Percentiles rank a stretch among this genome's conserved stretches.
These are phyloP conservation scores for Tephrocybe rancida DNA, from an alignment of 768 basidiomycete species.

Conservation along the genomic window DNA sequence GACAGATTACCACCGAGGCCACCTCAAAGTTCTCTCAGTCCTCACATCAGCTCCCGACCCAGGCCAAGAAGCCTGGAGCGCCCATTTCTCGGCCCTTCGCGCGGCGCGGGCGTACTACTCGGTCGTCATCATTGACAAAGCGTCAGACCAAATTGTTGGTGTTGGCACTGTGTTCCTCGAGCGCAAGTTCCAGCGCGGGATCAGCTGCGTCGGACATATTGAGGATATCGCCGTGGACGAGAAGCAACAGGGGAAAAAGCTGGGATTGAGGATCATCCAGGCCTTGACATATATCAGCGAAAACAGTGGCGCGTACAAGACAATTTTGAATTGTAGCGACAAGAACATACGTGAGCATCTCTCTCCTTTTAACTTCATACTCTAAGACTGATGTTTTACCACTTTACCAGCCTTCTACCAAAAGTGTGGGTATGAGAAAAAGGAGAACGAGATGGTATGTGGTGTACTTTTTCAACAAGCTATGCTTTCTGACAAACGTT, in stretches of 20 bases:
- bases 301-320: slow-evolving; percentile 87
- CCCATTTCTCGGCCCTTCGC: slow-evolving; percentile 67
- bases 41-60: slow-evolving; percentile 73
- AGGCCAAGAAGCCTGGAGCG: slow-evolving; percentile 65
- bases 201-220: slow-evolving; percentile 92
- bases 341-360: slow-evolving; percentile 82
- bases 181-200: slow-evolving; percentile 87
- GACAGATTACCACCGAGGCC: slow-evolving; percentile 80
- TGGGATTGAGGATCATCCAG: slow-evolving; percentile 86
- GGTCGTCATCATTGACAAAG: slow-evolving; percentile 79
- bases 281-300: slow-evolving; percentile 86
- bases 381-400: neutral
- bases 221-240: slow-evolving; percentile 97
- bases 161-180: slow-evolving; percentile 88
- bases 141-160: slow-evolving; percentile 78
- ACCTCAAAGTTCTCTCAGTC: slow-evolving; percentile 82
- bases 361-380: slow-evolving; percentile 2
- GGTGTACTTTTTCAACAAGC: slow-evolving; percentile 3
- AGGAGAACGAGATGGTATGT: slow-evolving; percentile 91
- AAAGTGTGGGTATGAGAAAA: slow-evolving; percentile 92
- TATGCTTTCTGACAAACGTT: neutral
- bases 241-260: slow-evolving; percentile 86
- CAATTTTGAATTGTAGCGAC: slow-evolving; percentile 93
- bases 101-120: slow-evolving; percentile 73
- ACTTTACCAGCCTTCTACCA: slow-evolving; percentile 82